Conservation (phyloP, 2,329 filamentous ascomycete genomes). For the Fusarium piperis region DNA sequence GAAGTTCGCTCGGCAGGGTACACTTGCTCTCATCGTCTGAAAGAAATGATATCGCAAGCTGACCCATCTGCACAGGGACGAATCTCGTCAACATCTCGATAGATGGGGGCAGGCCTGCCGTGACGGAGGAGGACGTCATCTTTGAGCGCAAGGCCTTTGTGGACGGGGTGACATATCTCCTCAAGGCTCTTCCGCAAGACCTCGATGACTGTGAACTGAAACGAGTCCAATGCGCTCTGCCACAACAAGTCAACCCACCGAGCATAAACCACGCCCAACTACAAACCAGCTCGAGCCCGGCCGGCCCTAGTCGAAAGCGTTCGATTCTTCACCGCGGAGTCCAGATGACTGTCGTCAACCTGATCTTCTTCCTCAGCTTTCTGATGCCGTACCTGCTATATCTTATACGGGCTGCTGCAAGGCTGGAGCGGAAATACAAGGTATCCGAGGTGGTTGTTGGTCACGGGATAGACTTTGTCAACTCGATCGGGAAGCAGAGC, state of each 20-base stretch:
- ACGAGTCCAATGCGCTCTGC: conserved; percentile 43
- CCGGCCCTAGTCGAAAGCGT: conserved; percentile 25
- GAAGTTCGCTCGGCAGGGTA: conserved; percentile 49
- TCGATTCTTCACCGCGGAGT: conserved; percentile 69
- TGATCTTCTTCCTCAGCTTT: conserved; percentile 69
- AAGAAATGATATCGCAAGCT: not conserved
- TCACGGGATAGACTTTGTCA: conserved; percentile 67
- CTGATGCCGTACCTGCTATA: conserved; percentile 69
- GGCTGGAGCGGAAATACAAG: conserved; percentile 73
- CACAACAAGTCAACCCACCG: conserved; percentile 26
- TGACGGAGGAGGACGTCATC: conserved; percentile 34
- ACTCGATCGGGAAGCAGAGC: conserved; percentile 65
- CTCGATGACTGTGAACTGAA: conserved; percentile 64
- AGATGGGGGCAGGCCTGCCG: conserved; percentile 39
- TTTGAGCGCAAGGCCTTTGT: conserved; percentile 70
- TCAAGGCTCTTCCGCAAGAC: conserved; percentile 69
- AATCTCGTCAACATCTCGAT: conserved; percentile 43
- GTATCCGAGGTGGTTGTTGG: conserved; percentile 79
- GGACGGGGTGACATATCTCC: conserved; percentile 69
- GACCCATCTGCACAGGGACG: conserved; percentile 31
- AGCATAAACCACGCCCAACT: not conserved
- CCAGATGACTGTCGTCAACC: conserved; percentile 64
- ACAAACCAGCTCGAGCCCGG: not conserved
- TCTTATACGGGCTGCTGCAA: conserved; percentile 63
- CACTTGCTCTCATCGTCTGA: not conserved